These are phyloP conservation scores for Eucalyptus decipiens DNA, from an alignment of 345 rosid species.

Conservation along the genomic window DNA sequence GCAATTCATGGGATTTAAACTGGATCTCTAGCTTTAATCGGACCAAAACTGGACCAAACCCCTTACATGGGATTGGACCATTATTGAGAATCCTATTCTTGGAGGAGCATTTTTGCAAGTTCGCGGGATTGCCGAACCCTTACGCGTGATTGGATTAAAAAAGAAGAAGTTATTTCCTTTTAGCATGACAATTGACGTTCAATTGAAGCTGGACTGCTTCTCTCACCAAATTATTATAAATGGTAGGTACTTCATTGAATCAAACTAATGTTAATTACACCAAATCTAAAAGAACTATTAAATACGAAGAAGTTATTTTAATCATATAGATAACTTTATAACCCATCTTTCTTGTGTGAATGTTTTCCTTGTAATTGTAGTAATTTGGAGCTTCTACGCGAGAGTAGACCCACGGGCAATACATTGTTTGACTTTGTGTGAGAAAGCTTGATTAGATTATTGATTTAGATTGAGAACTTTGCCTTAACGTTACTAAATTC, in stretches of 20 bases:
- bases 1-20: not conserved
- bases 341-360: not conserved
- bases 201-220: not conserved
- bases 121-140: not conserved
- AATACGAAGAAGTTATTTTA: not conserved
- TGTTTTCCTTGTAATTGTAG: not conserved
- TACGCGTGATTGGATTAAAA: not conserved
- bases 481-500: not conserved
- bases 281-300: not conserved
- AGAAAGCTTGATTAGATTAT: not conserved
- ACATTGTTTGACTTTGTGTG: not conserved
- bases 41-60: not conserved
- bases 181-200: not conserved
- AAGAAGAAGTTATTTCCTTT: not conserved
- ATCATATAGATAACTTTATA: not conserved
- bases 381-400: not conserved
- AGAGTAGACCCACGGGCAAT: not conserved
- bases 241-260: not conserved
- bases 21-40: too few relatives aligned
- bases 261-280: not conserved
- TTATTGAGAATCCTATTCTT: not conserved
- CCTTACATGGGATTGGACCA: not conserved
- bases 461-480: not conserved
- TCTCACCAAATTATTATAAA: not conserved
- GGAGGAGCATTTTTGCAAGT: not conserved